Base-by-base conservation (phyloP, 805 yeast species). In the Metschnikowia similis region DNA sequence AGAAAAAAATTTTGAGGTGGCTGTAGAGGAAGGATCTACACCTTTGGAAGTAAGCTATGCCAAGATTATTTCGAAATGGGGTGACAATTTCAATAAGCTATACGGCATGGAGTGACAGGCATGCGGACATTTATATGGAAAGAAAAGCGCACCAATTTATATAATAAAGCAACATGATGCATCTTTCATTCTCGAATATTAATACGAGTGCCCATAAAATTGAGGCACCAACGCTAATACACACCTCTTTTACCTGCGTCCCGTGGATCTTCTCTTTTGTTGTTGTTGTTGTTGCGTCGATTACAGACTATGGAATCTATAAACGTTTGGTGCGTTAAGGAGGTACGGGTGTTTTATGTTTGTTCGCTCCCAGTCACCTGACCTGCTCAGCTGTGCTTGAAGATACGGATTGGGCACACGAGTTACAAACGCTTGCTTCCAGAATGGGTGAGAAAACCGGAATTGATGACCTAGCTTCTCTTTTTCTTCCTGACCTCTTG, bases 391-490 rank as follows among this genome's bases (percentile, higher is more conserved):
- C 35, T 14, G 34, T 28, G 16, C 42, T 14, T 27, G 42, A 14
- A 21, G 14, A 9, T 39, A 8, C 9, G 2, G 32, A 10, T 29
- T 13, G 26, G 34, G n/a, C 14, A 6, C 13, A n/a, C 41, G 8
- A 26, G n/a, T 14, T 11, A 26, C 13, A 13, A 7, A n/a, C 8
- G 21, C 11, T 9, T 38, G 31, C 30, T n/a, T 27, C 41, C 35
- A 41, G 27, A 27, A 53, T 55, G 58, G 35, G 34, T 16, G 50
- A 53, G 21, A 57, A 65, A 52, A 63, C 62, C 29, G 54, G 63
- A 37, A 60, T 69, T 47, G 76, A 73, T 51, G 77, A 73, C 55
- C 61, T 73, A 21, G 69, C 76, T 41, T 65, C 75, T 37, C 61
- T 73, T 39, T 73, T 73, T 45, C 59, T 73, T 30, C 76, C 75